Evolutionary conservation across 139 green algal genomes (phyloP).

Genomic region (Deuterostichococcus epilithicus): DNA sequence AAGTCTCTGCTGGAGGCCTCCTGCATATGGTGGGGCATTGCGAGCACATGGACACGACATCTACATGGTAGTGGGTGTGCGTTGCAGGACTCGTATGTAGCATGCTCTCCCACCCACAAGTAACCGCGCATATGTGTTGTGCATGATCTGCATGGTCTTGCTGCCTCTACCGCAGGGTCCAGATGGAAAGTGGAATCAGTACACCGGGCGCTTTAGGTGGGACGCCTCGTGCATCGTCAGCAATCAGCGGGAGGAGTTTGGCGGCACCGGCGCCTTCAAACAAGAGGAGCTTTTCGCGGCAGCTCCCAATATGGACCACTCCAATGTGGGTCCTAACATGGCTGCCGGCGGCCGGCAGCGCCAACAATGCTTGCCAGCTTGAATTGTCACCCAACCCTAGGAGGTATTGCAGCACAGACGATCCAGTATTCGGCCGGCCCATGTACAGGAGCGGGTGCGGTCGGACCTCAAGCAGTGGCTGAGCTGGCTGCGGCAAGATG

Average conservation of each 20-base stretch:
- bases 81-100: too few species aligned
- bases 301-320: conserved; percentile 10
- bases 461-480: conserved; percentile 73
- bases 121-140: too few species aligned
- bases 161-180: background rate
- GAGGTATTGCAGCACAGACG: background rate
- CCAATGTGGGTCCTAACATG: background rate
- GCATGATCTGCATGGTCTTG: too few species aligned
- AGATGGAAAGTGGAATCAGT: conserved; percentile 24
- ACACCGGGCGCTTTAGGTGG: conserved; percentile 10
- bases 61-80: too few species aligned
- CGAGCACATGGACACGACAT: too few species aligned
- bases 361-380: too few species aligned
- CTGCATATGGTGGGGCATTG: too few species aligned
- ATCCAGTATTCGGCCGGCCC: background rate
- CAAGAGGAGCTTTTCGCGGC: background rate
- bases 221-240: background rate
- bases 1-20: too few species aligned
- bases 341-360: too few species aligned
- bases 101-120: too few species aligned
- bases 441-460: conserved; percentile 50
- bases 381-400: too few species aligned
- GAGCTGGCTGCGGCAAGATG: conserved; percentile 48
- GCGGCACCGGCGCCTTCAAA: background rate
- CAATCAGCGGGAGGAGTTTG: background rate